Conservation (phyloP, 108 stramenopile species). For the Cyclotella atomus region DNA sequence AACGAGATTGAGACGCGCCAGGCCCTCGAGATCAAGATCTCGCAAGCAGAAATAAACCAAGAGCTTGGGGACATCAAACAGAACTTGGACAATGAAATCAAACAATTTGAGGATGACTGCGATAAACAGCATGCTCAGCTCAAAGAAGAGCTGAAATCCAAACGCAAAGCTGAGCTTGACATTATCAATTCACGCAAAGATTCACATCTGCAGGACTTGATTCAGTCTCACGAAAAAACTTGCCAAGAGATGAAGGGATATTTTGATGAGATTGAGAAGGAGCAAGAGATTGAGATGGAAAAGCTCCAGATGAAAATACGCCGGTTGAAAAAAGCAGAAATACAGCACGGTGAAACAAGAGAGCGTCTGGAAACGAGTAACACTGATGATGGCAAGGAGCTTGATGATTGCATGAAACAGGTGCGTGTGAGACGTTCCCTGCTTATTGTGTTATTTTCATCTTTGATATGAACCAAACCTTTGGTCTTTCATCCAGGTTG, state of each 20-base stretch:
- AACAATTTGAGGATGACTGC: conserved; percentile 22
- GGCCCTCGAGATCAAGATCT: conserved; percentile 12
- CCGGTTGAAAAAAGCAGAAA: conserved; percentile 39
- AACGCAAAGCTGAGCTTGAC: conserved; percentile 28
- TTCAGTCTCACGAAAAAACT: conserved; percentile 26
- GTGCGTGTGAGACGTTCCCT: neutral
- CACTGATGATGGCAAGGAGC: conserved; percentile 20
- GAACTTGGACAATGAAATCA: conserved; percentile 27
- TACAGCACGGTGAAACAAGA: conserved; percentile 21
- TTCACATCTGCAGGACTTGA: conserved; percentile 35
- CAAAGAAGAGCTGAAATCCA: conserved; percentile 15
- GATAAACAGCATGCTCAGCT: conserved; percentile 29
- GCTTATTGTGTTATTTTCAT: neutral
- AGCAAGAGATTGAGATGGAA: conserved; percentile 50
- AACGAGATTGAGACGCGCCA: conserved; percentile 17
- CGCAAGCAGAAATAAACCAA: conserved; percentile 8
- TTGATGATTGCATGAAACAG: conserved; percentile 23
- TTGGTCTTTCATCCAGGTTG: conserved; percentile 5
- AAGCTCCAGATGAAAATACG: conserved; percentile 39
- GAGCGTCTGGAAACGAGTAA: conserved; percentile 27
- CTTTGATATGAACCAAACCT: neutral
- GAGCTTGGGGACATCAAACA: conserved; percentile 18
- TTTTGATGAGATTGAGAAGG: conserved; percentile 33
- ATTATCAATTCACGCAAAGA: conserved; percentile 25
- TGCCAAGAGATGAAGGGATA: conserved; percentile 29